Base-by-base conservation (phyloP, 2,329 filamentous ascomycete species). In the Colletotrichum cordylinicola region DNA sequence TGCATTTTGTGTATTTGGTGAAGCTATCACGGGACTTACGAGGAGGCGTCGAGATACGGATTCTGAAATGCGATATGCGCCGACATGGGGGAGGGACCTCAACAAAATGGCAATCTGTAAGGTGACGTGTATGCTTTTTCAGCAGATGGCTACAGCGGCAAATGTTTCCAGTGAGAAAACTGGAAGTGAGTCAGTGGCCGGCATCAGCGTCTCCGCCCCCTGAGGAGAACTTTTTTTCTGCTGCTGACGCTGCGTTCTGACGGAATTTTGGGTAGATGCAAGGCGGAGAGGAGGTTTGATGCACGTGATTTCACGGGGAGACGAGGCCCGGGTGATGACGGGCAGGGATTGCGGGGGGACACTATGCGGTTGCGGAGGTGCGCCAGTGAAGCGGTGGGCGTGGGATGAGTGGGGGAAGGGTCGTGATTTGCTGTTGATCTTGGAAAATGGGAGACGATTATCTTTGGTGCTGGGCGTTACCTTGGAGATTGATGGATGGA, bases 351-450 rank as follows among this genome's bases (percentile, higher is more conserved):
- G 43, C 10, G n/a, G 29, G 29, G 27, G 21, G 39, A 37, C 31
- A 33, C 60, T 35, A 37, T n/a, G n/a, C n/a, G 43, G 55, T 58
- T 58, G 43, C 43, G 43, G 43, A 52, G 43, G 43, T 52, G 43
- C 10, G n/a, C 43, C 43, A 21, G 10, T 8, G 43, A 52, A 52
- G 43, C 43, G 43, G 43, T 8, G 43, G 43, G 10, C 43, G 43
- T 52, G n/a, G 43, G 43, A 52, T 52, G 43, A 4, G 43, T 52
- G 43, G 43, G 43, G n/a, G 43, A 52, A 52, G n/a, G 43, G 43
- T 52, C 43, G 24, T 27, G 24, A 27, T 27, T 27, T 52, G n/a
- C 2, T 21, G n/a, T 2, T 52, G 10, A 33, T 33, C 31, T 33
- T 33, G 31, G 31, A 33, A 33, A 27, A 27, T 27, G 24, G 24